Evolutionary conservation across 768 basidiomycete genomes (phyloP).

Genomic region (Cystofilobasidium ferigula): DNA sequence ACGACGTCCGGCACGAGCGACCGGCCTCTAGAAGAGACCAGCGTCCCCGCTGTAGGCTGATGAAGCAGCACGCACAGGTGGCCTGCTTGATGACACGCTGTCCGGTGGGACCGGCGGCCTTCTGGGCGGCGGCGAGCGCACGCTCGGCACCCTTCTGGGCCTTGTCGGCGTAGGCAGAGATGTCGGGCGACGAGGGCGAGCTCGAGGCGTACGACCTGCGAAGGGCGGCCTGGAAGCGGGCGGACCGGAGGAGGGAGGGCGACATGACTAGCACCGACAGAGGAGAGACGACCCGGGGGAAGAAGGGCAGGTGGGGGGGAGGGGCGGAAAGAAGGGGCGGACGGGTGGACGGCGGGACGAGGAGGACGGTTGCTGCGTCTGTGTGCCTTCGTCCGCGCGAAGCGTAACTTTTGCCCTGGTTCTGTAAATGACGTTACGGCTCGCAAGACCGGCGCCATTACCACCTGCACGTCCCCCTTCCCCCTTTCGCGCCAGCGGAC

Average conservation of each 20-base stretch:
- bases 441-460: too few relatives aligned
- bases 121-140: slow-evolving; percentile 20
- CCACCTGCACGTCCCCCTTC: too few relatives aligned
- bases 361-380: too few relatives aligned
- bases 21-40: not conserved
- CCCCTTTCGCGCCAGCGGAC: too few relatives aligned
- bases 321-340: not conserved
- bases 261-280: not conserved
- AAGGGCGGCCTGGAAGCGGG: slow-evolving; percentile 21
- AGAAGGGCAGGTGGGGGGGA: not conserved
- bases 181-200: slow-evolving; percentile 45
- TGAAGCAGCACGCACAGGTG: slow-evolving; percentile 51
- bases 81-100: slow-evolving; percentile 36
- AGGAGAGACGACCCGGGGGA: not conserved
- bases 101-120: slow-evolving; percentile 36
- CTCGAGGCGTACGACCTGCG: slow-evolving; percentile 21
- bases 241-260: slow-evolving; percentile 5
- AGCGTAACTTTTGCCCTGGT: too few relatives aligned
- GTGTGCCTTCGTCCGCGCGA: too few relatives aligned
- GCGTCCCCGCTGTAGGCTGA: slow-evolving; percentile 25
- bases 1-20: too few relatives aligned
- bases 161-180: slow-evolving; percentile 31
- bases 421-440: too few relatives aligned
- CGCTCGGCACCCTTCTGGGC: slow-evolving; percentile 32
- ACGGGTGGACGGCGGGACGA: not conserved